Percentiles rank a stretch among this genome's conserved stretches.
Conservation (phyloP, 129 eudicot genomes). For the Gnaphalium uliginosum region DNA sequence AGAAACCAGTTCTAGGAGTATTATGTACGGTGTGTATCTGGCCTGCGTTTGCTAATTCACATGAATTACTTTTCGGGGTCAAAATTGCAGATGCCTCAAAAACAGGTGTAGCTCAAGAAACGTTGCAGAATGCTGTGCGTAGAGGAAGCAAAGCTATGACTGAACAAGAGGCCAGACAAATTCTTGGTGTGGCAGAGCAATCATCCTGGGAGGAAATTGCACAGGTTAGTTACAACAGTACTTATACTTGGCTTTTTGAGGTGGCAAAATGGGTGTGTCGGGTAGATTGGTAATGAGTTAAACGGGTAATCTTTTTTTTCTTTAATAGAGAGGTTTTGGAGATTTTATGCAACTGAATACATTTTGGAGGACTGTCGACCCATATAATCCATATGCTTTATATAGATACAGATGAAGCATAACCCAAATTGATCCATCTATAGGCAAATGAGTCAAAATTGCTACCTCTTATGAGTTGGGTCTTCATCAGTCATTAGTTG, state of each 20-base stretch:
- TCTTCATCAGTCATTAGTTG: no score
- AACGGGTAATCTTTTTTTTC: neutral
- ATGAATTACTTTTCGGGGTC: neutral
- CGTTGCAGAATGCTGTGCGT: constrained; percentile 58
- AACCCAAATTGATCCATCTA: no score
- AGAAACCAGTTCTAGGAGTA: neutral
- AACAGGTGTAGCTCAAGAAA: constrained; percentile 83
- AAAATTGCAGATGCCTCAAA: constrained; percentile 70
- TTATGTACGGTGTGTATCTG: neutral
- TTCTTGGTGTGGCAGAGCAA: constrained; percentile 66
- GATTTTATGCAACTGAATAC: no score
- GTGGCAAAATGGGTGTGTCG: neutral
- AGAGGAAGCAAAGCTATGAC: constrained; percentile 66
- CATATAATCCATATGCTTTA: no score
- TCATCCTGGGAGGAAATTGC: constrained; percentile 72
- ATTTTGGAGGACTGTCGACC: no score
- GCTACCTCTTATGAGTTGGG: no score
- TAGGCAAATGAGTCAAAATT: no score
- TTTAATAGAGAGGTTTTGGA: no score
- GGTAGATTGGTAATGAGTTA: neutral
- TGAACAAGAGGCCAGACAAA: constrained; percentile 84
- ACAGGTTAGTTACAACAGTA: constrained; percentile 61
- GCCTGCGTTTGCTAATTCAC: neutral
- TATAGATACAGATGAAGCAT: no score
- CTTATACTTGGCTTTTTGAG: neutral